Conservation (phyloP, 768 basidiomycete genomes). For the Thelephora ganbajun region DNA sequence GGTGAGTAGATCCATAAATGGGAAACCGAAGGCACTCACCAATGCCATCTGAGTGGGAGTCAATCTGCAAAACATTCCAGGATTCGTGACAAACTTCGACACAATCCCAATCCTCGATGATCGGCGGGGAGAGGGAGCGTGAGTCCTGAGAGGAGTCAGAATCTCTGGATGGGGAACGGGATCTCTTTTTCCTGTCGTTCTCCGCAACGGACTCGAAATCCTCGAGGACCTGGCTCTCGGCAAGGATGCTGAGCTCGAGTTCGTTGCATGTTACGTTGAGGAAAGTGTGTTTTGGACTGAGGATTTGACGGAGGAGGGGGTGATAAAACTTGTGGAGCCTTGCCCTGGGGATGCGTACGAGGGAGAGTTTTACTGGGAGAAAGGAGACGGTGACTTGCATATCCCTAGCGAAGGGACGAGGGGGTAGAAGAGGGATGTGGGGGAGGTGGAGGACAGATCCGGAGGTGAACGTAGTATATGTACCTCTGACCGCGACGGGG, state of each 20-base stretch:
- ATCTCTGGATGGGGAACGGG: conserved; percentile 22
- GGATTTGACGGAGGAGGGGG: conserved; percentile 53
- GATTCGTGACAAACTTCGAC: conserved; percentile 60
- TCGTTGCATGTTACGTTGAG: conserved; percentile 69
- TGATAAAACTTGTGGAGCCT: conserved; percentile 44
- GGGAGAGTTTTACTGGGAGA: conserved; percentile 56
- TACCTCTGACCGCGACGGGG: no score
- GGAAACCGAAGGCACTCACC: conserved; percentile 25
- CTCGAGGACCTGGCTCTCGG: conserved; percentile 37
- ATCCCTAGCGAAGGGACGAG: background rate
- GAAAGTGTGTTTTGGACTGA: conserved; percentile 52
- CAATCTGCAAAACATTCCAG: conserved; percentile 74
- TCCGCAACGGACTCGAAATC: conserved; percentile 52
- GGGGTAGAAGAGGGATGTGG: background rate
- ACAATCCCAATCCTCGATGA: conserved; percentile 23
- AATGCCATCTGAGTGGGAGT: conserved; percentile 59
- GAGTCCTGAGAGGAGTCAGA: conserved; percentile 10
- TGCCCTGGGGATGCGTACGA: conserved; percentile 64
- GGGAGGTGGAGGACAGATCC: no score
- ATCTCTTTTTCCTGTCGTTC: conserved; percentile 33
- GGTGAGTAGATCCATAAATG: conserved; percentile 5
- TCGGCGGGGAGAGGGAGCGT: no score
- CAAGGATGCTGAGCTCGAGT: conserved; percentile 66
- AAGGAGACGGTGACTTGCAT: conserved; percentile 43
- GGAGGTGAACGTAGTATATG: no score